Base-by-base conservation (phyloP, 2,329 filamentous ascomycete genomes). In the Colletotrichum agaves region DNA sequence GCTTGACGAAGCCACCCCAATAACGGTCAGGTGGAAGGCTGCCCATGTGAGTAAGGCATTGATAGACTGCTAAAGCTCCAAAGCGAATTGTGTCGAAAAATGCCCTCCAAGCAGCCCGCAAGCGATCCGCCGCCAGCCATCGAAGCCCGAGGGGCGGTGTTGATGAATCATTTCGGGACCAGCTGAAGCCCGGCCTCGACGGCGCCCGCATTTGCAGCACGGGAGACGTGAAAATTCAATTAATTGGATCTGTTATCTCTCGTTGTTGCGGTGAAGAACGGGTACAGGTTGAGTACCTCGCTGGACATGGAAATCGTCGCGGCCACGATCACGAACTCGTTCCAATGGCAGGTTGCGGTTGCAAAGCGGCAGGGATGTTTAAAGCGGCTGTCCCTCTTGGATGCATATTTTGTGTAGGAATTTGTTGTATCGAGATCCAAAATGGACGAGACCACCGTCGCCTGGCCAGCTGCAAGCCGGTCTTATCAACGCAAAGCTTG, bases 391-490 rank as follows among this genome's bases (percentile, higher is more conserved):
- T 50, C 52, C 27, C 33, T 63, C 61, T 49, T 33, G 39, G 37
- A 37, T 41, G 52, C 64, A 58, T 68, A n/a, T 43, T 55, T 52
- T 23, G 41, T 64, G 53, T 59, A 21, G 61, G 59, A 63, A n/a
- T 33, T 27, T 56, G 63, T 59, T 52, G 65, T 65, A 65, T 68
- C 55, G 63, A 67, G 62, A 69, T 69, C 50, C 50, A 62, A 62
- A 67, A 67, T 49, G 62, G 56, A 62, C 57, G 56, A 69, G 56
- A 62, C 61, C 27, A 37, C 63, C 62, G 49, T 62, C 56, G 50
- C 19, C 56, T 57, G 43, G 63, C 56, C 39, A 62, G 63, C 50
- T 67, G 55, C 49, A 61, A 61, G 61, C 64, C 64, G 46, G 60
- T 59, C 52, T 21, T 46, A 49, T 64, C 61, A 62, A 67, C 53